Conservation (phyloP, 148 eudicot species). For the Silene conica region DNA sequence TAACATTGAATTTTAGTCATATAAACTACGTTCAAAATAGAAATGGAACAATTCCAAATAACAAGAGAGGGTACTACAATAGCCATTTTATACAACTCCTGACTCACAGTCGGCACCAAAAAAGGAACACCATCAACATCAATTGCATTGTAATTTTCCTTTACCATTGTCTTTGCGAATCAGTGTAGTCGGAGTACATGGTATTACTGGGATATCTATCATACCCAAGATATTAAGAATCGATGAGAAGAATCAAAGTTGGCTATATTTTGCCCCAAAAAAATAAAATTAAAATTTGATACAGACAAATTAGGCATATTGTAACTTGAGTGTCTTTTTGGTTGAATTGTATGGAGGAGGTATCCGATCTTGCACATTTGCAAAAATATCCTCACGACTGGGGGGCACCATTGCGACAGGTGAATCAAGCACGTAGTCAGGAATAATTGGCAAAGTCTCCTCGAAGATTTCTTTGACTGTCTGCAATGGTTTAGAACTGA, state of each 20-base stretch:
- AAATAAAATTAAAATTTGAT: neutral
- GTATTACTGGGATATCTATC: neutral
- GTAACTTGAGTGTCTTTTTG: conserved; percentile 44
- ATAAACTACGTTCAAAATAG: no score
- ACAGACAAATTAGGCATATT: conserved; percentile 45
- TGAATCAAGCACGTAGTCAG: conserved; percentile 84
- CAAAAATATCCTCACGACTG: conserved; percentile 49
- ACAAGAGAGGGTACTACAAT: no score
- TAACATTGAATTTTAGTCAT: no score
- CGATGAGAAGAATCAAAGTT: neutral
- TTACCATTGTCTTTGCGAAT: neutral
- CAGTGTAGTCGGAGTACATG: neutral
- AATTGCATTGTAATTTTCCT: neutral
- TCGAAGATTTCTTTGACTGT: conserved; percentile 70
- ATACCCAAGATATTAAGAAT: conserved; percentile 12
- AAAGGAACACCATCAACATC: no score
- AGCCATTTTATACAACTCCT: no score
- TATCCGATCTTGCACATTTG: conserved; percentile 44
- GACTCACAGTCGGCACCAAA: no score
- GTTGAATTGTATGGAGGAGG: conserved; percentile 62
- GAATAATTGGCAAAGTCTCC: conserved; percentile 64
- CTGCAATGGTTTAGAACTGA: conserved; percentile 37
- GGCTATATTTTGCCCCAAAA: neutral
- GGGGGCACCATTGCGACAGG: conserved; percentile 43
- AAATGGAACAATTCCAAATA: no score